These are phyloP conservation scores for Rhizophora apiculata DNA, from an alignment of 345 rosid genomes.

Conservation along the genomic window DNA sequence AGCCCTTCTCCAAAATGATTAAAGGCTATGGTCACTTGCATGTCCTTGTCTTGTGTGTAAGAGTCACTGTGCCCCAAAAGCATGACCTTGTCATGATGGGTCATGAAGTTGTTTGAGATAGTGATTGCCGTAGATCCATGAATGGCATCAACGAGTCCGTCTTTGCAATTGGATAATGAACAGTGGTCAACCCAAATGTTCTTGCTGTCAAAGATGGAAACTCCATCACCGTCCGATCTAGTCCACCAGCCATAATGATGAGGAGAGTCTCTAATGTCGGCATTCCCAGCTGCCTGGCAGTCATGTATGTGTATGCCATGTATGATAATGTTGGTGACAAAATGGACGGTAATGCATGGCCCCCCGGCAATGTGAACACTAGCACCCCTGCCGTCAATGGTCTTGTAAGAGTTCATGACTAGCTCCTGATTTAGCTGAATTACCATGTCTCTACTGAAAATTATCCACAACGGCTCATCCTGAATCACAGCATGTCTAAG, in stretches of 20 bases:
- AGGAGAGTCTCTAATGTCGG: constrained; percentile 24
- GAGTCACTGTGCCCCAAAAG: constrained; percentile 28
- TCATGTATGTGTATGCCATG: constrained; percentile 29
- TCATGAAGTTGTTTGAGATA: constrained; percentile 20
- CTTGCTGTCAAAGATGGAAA: constrained; percentile 18
- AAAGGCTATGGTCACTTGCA: constrained; percentile 32
- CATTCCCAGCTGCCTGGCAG: constrained; percentile 24
- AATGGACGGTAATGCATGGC: constrained; percentile 26
- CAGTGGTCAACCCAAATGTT: constrained; percentile 31
- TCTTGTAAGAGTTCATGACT: constrained; percentile 29
- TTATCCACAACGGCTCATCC: constrained; percentile 28
- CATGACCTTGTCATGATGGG: constrained; percentile 34
- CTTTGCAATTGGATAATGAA: constrained; percentile 23
- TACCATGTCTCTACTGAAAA: constrained; percentile 28
- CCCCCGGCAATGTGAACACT: constrained; percentile 29
- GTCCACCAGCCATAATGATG: constrained; percentile 29
- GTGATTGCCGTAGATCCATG: constrained; percentile 33
- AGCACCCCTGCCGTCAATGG: constrained; percentile 28
- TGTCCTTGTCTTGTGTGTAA: constrained; percentile 21
- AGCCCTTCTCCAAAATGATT: constrained; percentile 32
- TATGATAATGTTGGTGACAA: constrained; percentile 21
- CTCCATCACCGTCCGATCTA: constrained; percentile 25
- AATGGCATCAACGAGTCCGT: constrained; percentile 26
- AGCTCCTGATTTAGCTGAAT: constrained; percentile 24
- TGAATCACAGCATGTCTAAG: constrained; percentile 25